Evolutionary conservation across 345 rosid species (phyloP), one percentile per base, ranked within the genome.

Genomic region (Brassica juncea): DNA sequence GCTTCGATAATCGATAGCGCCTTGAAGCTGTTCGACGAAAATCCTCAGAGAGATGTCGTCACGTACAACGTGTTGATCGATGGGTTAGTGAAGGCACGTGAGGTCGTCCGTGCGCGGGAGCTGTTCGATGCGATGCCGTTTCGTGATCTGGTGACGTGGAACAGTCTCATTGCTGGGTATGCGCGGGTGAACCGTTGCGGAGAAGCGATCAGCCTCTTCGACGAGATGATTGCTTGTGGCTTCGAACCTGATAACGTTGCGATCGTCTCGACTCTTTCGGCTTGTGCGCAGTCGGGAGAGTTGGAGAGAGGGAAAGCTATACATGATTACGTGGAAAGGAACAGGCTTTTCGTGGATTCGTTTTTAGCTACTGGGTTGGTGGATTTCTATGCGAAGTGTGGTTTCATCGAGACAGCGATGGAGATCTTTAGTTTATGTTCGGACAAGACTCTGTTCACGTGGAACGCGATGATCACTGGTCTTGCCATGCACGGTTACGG

Each of bases 391-490:
- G 87, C 93, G 2, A 92, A 90, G 57, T 88, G 92, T 15, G 93
- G 95, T 14, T 89, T 75, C 55, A 78, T 92, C 63, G 76, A 83
- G 39, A 67, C 71, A 65, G 90, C 95, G 0, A 37, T 82, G 25
- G 70, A 82, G 69, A 81, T 86, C 42, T 92, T 90, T 35, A 78
- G 79, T 11, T 82, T 77, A 19, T 85, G 89, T 70, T 73, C 21
- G 14, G 84, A 83, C n/a, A 88, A 82, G 64, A 87, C 81, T 66
- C 79, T 86, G 57, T 79, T 70, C 68, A 84, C 93, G 5, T 90
- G 93, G 92, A 92, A 92, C 42, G 90, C 95, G 2, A 83, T 92
- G 85, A 86, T 90, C 47, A 77, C 85, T 66, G 97, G 95, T 74
- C 87, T 90, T 0, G 91, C 92, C 9, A 86, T 89, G 92, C 91